These are phyloP conservation scores for Canariomyces notabilis DNA, from an alignment of 2,329 filamentous ascomycete species.

Conservation along the genomic window DNA sequence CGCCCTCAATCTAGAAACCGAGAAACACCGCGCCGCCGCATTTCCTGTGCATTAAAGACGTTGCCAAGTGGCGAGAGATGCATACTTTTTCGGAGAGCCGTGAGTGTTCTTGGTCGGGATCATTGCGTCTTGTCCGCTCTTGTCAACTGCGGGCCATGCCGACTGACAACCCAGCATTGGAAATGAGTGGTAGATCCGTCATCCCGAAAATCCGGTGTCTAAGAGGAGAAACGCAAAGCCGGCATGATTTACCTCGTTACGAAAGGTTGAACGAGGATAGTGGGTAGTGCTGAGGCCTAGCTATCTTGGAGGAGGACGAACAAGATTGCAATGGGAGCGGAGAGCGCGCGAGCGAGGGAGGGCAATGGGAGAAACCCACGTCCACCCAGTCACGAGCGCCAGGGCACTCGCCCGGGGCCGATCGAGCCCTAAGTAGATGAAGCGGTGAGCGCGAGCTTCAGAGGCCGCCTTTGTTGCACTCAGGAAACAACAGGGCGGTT, in stretches of 20 bases:
- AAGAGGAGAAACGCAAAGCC: constrained; percentile 1
- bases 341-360: not conserved
- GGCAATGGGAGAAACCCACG: too few relatives aligned
- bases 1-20: constrained; percentile 6
- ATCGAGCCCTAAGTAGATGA: not conserved
- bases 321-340: not conserved
- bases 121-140: constrained; percentile 1
- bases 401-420: not conserved
- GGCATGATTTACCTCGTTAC: not conserved
- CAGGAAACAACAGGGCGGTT: constrained; percentile 18
- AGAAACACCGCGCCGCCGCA: constrained; percentile 13
- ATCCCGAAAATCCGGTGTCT: constrained; percentile 1
- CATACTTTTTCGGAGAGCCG: constrained; percentile 14
- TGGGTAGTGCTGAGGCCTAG: constrained; percentile 11
- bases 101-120: constrained; percentile 9
- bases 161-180: too few relatives aligned
- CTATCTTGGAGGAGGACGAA: constrained; percentile 22
- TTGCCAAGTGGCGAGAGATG: constrained; percentile 14
- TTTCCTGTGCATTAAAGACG: constrained; percentile 18
- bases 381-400: not conserved
- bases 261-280: not conserved
- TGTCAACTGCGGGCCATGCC: not conserved
- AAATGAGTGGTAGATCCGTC: constrained; percentile 9
- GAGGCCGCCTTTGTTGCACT: constrained; percentile 18
- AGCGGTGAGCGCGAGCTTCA: not conserved